phyloP scores from a whole-genome alignment of 2,329 filamentous ascomycete species.

The Grosmannia huntii region DNA sequence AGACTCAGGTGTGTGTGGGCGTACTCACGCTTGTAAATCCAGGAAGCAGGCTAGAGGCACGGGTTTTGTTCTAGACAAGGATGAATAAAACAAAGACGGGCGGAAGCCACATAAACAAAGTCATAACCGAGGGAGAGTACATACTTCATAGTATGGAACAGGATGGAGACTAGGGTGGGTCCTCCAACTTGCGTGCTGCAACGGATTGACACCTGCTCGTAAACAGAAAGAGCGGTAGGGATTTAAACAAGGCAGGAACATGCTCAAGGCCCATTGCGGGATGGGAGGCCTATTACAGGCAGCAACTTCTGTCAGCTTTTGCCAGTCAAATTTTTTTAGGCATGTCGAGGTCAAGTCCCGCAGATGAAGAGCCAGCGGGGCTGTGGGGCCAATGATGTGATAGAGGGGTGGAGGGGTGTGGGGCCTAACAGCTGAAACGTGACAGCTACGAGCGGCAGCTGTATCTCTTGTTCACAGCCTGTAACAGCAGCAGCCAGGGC shows the following conservation, averaged over 20 bases:
- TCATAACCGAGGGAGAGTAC: background rate
- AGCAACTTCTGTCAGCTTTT: background rate
- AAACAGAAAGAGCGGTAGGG: background rate
- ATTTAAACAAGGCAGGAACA: background rate
- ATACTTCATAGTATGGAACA: background rate
- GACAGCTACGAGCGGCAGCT: background rate
- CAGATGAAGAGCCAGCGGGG: background rate
- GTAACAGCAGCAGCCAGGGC: background rate
- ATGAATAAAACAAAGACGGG: conserved; percentile 1
- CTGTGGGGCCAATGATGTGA: conserved; percentile 1
- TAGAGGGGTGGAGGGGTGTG: conserved; percentile 4
- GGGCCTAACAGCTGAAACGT: conserved; percentile 2
- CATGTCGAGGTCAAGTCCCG: background rate
- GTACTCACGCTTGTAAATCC: background rate
- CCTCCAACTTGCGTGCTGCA: background rate
- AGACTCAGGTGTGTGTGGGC: background rate
- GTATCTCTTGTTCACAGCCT: background rate
- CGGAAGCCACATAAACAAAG: background rate
- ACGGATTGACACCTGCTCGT: background rate
- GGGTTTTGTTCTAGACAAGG: background rate
- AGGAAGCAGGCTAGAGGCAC: background rate
- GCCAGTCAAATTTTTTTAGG: background rate
- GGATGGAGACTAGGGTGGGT: background rate
- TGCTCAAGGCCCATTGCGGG: too few relatives aligned
- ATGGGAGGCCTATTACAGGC: background rate